A percentile compares a stretch with the other conserved stretches of the same genome.
These are phyloP conservation scores for Curvularia sp. DNA, from an alignment of 2,329 filamentous ascomycete genomes.

Conservation along the genomic window DNA sequence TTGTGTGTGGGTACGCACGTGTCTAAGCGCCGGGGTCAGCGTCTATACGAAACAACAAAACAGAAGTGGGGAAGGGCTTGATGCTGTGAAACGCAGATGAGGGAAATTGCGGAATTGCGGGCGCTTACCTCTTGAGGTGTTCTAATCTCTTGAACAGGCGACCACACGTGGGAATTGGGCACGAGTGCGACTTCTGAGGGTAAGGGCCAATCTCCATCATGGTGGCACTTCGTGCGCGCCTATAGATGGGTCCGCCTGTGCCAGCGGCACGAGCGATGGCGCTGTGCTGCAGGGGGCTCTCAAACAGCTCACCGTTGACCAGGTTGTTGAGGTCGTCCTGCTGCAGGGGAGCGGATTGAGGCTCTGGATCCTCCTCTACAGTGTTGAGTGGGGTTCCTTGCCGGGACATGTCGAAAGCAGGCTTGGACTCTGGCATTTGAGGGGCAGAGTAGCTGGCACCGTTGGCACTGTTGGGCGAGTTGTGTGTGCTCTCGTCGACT, in stretches of 20 bases:
- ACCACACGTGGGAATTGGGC: constrained; percentile 97
- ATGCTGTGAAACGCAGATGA: constrained; percentile 18
- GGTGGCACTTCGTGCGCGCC: constrained; percentile 90
- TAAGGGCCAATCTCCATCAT: constrained; percentile 97
- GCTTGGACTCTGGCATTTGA: constrained; percentile 76
- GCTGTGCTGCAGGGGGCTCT: constrained; percentile 62
- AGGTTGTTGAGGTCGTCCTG: constrained; percentile 70
- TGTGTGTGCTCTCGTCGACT: constrained; percentile 77
- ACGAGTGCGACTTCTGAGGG: constrained; percentile 97
- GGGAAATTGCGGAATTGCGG: constrained; percentile 43
- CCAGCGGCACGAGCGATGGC: constrained; percentile 66
- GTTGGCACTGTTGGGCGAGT: constrained; percentile 78
- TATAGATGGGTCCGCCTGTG: constrained; percentile 75
- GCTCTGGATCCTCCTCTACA: constrained; percentile 79
- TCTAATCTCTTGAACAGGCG: constrained; percentile 98
- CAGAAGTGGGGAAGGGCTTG: constrained; percentile 22
- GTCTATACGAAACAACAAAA: constrained; percentile 54
- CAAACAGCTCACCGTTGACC: constrained; percentile 49
- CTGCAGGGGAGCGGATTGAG: constrained; percentile 73
- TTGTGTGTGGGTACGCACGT: constrained; percentile 98
- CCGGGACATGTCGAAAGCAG: constrained; percentile 78
- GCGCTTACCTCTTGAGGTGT: constrained; percentile 94
- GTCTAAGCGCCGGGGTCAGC: constrained; percentile 68
- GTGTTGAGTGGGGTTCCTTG: constrained; percentile 89
- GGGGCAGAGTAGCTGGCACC: constrained; percentile 60